phyloP scores from a whole-genome alignment of 1,139 yeast species.

The Candida glucosophila region DNA sequence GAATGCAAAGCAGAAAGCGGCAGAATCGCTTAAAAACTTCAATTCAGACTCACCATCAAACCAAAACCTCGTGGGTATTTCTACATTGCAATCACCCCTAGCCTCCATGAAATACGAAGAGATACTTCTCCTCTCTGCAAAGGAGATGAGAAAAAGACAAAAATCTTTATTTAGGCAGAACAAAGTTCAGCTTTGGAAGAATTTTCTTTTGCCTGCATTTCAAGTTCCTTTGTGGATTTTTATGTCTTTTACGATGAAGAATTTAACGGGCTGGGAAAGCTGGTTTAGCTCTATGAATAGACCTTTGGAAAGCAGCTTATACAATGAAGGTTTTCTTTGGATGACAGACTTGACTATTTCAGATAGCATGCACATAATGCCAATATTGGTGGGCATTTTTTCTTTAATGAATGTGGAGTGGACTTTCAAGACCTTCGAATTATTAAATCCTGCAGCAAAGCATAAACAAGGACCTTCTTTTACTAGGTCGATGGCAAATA shows the following conservation, averaged over 20 bases:
- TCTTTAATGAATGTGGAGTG: slow-evolving; percentile 77
- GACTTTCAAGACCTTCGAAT: slow-evolving; percentile 47
- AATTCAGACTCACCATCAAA: slow-evolving; percentile 2
- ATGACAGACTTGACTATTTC: slow-evolving; percentile 47
- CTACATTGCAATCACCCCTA: slow-evolving; percentile 16
- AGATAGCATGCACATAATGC: slow-evolving; percentile 61
- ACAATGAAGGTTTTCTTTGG: slow-evolving; percentile 54
- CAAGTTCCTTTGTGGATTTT: slow-evolving; percentile 89
- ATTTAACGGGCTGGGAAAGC: slow-evolving; percentile 65
- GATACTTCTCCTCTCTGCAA: slow-evolving; percentile 60
- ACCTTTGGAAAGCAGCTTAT: slow-evolving; percentile 48
- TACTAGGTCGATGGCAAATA: slow-evolving; percentile 50
- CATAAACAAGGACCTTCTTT: slow-evolving; percentile 44
- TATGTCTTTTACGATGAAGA: slow-evolving; percentile 67
- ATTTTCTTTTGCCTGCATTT: slow-evolving; percentile 60
- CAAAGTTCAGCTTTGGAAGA: slow-evolving; percentile 75
- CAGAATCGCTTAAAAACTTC: slow-evolving; percentile 3
- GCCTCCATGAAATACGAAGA: slow-evolving; percentile 66
- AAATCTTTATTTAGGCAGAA: slow-evolving; percentile 56
- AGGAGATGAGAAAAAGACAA: slow-evolving; percentile 72
- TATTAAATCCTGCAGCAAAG: slow-evolving; percentile 33
- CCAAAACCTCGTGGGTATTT: slow-evolving; percentile 1
- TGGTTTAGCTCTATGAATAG: slow-evolving; percentile 36
- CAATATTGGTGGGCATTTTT: slow-evolving; percentile 60
- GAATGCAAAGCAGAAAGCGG: slow-evolving; percentile 24